Percentiles rank a stretch among this genome's conserved stretches.
phyloP scores from a whole-genome alignment of 2,329 filamentous ascomycete genomes.

The Fonsecaea pedrosoi region DNA sequence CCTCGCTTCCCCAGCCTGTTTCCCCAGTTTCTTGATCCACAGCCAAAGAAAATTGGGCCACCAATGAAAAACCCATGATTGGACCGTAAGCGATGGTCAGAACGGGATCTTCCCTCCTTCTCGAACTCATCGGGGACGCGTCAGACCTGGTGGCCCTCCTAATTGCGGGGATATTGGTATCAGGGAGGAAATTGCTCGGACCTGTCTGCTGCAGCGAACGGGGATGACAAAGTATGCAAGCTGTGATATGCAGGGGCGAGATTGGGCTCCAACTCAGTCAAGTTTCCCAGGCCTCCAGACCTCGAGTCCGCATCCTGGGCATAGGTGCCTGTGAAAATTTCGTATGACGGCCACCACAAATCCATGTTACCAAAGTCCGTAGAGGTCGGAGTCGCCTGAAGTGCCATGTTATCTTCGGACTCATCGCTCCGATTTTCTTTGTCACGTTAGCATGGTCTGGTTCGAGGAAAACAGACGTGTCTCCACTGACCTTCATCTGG shows the following conservation, averaged over 20 bases:
- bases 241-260: neutral
- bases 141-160: neutral
- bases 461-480: neutral
- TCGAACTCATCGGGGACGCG: neutral
- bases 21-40: neutral
- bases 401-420: neutral
- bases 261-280: neutral
- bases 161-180: neutral
- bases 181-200: neutral
- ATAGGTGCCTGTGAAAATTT: neutral
- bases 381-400: neutral
- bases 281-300: neutral
- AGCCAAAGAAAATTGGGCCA: neutral
- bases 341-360: neutral
- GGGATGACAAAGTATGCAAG: neutral
- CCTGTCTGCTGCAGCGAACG: neutral
- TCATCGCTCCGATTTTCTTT: neutral
- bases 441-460: slow-evolving; percentile 3
- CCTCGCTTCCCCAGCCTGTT: neutral
- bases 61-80: neutral
- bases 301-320: neutral
- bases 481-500: neutral
- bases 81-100: neutral
- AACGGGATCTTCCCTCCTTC: neutral
- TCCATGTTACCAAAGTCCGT: neutral